phyloP scores from a whole-genome alignment of 75 land plant species.

The Selaginella tamariscina region DNA sequence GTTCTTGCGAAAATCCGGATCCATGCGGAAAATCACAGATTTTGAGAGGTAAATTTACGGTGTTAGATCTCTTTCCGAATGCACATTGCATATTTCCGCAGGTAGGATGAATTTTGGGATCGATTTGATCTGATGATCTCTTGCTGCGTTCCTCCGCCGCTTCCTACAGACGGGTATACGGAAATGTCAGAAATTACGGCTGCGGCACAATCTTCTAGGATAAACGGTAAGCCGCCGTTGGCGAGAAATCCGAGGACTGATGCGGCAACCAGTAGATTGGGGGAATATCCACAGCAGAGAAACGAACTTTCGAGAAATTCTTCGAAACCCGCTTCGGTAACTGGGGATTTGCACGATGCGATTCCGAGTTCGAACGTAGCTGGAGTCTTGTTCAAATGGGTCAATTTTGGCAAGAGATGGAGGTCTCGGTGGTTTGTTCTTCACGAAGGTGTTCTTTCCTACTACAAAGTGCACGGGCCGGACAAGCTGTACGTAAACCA shows the following conservation, averaged over 20 bases:
- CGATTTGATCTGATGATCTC: constrained; percentile 3
- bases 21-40: too few relatives aligned
- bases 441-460: constrained; percentile 8
- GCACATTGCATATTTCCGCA: too few relatives aligned
- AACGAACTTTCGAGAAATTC: background rate
- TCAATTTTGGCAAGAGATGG: constrained; percentile 2
- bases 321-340: background rate
- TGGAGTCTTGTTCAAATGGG: constrained; percentile 82
- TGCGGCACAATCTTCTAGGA: too few relatives aligned
- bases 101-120: too few relatives aligned
- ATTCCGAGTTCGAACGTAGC: constrained; percentile 31
- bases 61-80: too few relatives aligned
- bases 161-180: background rate
- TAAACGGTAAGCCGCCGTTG: too few relatives aligned
- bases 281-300: too few relatives aligned
- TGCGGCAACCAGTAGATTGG: too few relatives aligned
- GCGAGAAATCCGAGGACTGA: too few relatives aligned
- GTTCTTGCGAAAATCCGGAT: too few relatives aligned
- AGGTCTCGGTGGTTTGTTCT: constrained; percentile 8
- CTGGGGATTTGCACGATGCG: background rate
- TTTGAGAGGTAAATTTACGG: too few relatives aligned
- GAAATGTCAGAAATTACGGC: too few relatives aligned
- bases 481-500: constrained; percentile 6
- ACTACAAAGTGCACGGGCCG: constrained; percentile 8
- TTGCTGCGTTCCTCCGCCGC: background rate